Conservation (phyloP, 306 rosid species). For the Sicyos baderoa region DNA sequence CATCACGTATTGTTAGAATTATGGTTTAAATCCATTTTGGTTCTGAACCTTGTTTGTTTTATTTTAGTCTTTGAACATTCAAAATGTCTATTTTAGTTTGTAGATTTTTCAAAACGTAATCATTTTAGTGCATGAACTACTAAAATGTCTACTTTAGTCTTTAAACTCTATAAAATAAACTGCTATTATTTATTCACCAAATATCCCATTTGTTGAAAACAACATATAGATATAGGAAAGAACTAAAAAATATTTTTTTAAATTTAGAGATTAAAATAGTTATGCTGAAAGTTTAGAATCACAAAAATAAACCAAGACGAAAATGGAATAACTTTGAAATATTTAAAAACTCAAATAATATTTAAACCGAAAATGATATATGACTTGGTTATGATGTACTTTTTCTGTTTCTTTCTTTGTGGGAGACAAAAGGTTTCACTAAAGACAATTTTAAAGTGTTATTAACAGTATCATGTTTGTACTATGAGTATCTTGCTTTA, state of each 20-base stretch:
- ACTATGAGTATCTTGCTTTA: not conserved
- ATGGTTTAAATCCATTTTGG: not conserved
- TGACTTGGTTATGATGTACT: not conserved
- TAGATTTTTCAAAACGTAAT: no score
- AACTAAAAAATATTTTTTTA: not conserved
- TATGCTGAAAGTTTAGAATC: not conserved
- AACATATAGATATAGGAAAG: not conserved
- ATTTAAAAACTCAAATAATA: not conserved
- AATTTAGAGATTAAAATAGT: not conserved
- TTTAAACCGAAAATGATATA: not conserved
- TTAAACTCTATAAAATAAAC: no score
- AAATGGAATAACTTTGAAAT: not conserved
- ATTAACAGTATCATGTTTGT: not conserved
- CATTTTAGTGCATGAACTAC: no score
- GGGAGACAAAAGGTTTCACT: not conserved
- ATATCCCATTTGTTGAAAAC: not conserved
- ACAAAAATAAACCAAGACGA: not conserved
- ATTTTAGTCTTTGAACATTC: not conserved
- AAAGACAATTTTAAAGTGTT: not conserved
- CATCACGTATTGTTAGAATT: not conserved
- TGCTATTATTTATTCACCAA: no score
- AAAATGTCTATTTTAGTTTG: not conserved
- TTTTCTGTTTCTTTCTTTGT: not conserved
- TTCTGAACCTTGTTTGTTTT: not conserved
- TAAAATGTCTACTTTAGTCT: no score